phyloP scores from a whole-genome alignment of 2,329 filamentous ascomycete genomes.

The Stenocarpella maydis region DNA sequence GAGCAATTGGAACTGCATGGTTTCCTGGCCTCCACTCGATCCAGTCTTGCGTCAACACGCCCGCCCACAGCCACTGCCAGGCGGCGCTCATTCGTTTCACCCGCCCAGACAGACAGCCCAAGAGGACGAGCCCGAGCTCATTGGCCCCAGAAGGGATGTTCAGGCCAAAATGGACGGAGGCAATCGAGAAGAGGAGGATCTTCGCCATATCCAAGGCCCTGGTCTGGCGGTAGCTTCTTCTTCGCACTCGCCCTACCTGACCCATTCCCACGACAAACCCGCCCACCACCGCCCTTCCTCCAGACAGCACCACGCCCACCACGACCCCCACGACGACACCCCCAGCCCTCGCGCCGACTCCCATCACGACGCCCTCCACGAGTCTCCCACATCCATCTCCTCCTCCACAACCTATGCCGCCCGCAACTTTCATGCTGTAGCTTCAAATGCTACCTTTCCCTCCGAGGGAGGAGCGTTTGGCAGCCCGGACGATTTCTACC shows the following conservation, averaged over 20 bases:
- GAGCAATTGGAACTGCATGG: slow-evolving; percentile 53
- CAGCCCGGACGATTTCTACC: slow-evolving; percentile 66
- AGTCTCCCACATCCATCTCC: slow-evolving; percentile 38
- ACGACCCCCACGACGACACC: slow-evolving; percentile 38
- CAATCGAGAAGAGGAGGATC: slow-evolving; percentile 54
- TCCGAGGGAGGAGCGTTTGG: slow-evolving; percentile 46
- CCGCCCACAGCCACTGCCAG: slow-evolving; percentile 28
- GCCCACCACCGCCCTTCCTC: slow-evolving; percentile 37
- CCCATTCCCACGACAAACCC: slow-evolving; percentile 41
- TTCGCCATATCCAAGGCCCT: slow-evolving; percentile 38
- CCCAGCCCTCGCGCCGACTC: slow-evolving; percentile 35
- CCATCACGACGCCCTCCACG: slow-evolving; percentile 18
- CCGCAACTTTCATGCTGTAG: slow-evolving; percentile 48
- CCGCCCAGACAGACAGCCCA: slow-evolving; percentile 18
- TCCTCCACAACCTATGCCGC: slow-evolving; percentile 48
- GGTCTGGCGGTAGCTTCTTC: slow-evolving; percentile 45
- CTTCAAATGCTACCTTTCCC: slow-evolving; percentile 47
- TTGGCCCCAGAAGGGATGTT: slow-evolving; percentile 46
- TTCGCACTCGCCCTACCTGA: slow-evolving; percentile 41
- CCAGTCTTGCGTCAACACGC: slow-evolving; percentile 25
- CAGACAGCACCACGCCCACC: slow-evolving; percentile 39
- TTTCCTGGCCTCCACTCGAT: slow-evolving; percentile 46
- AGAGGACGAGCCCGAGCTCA: slow-evolving; percentile 27
- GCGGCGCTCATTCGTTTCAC: slow-evolving; percentile 29
- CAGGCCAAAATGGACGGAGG: slow-evolving; percentile 57